Evolutionary conservation across 495 filamentous ascomycete species (phyloP), one percentile per base, ranked within the genome.

Genomic region (Penicillium desertorum): DNA sequence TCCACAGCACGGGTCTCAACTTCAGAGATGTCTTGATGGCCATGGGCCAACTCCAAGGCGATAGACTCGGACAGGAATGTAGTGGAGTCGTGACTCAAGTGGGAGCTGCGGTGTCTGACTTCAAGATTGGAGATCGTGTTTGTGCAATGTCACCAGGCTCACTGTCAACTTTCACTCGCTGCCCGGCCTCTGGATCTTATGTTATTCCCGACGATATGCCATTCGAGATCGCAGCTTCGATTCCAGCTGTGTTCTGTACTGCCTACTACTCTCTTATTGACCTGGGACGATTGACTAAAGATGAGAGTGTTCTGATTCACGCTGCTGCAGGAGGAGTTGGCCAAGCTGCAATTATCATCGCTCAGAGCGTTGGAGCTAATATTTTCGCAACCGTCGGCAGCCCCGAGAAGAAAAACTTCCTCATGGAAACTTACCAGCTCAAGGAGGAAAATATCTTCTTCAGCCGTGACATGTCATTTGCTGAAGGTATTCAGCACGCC

Each of bases 271-370:
- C 79, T 1, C 66, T 88, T 2, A 37, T 72, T 5, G 64, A 76
- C 30, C 27, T 76, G 6, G 74, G 66, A 0, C 54, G 59, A 1
- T 53, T 81, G 19, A n/a, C 51, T 5, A 27, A 77, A 8, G 83
- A 72, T 29, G 83, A 89, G 59, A 79, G 68, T 8, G 77, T 88
- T 10, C 68, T 88, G 20, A 84, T 88, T 50, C 82, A 87, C 58
- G 75, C 75, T 1, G 86, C 81, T 12, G 77, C 83, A 7, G 82
- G 84, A 27, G 80, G 77, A 1, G 78, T 86, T 10, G 85, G 85
- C 8, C 84, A 87, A 64, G 85, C 85, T 2, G 81, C 85, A 12
- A 85, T 87, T 56, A 68, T 66, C 17, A 56, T 89, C 9, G 81
- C 83, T 0, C 78, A 86, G 46, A 76, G 76, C 60, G 58, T 83